Percentiles rank a stretch among this genome's conserved stretches.
phyloP scores from a whole-genome alignment of 2,329 filamentous ascomycete genomes.

The Fusarium sp. region DNA sequence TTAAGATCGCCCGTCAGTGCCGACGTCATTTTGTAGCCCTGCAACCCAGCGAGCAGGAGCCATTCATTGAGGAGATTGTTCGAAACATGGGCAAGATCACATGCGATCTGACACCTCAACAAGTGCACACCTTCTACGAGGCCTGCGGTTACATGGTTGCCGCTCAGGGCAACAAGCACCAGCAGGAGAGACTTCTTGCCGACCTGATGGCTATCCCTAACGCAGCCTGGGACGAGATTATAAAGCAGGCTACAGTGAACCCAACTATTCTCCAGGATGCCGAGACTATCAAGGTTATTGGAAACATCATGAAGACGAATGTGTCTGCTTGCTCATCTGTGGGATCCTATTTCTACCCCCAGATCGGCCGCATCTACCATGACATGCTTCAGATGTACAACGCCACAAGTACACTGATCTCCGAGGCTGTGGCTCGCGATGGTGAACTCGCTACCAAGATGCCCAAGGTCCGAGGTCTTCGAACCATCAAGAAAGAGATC shows the following conservation, averaged over 20 bases:
- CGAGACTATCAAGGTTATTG: constrained; percentile 97
- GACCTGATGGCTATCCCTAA: constrained; percentile 97
- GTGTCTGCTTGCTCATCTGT: constrained; percentile 98
- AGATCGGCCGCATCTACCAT: constrained; percentile 96
- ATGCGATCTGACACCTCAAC: constrained; percentile 92
- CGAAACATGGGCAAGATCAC: constrained; percentile 96
- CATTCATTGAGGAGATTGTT: constrained; percentile 99
- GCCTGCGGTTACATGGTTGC: constrained; percentile 99
- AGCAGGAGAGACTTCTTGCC: constrained; percentile 89
- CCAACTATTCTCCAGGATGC: constrained; percentile 88
- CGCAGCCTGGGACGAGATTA: constrained; percentile 94
- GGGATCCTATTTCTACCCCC: constrained; percentile 96
- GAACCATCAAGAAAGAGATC: constrained; percentile 99
- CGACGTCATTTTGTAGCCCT: constrained; percentile 96
- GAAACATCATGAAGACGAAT: constrained; percentile 99
- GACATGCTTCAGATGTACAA: constrained; percentile 99
- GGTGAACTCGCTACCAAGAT: constrained; percentile 96
- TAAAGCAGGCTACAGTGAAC: constrained; percentile 85
- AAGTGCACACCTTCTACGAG: constrained; percentile 99
- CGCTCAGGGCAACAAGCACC: constrained; percentile 92
- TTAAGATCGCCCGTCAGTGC: constrained; percentile 99
- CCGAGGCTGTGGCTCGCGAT: constrained; percentile 87
- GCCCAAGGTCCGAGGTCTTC: constrained; percentile 92
- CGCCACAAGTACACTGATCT: constrained; percentile 95
- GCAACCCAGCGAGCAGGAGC: constrained; percentile 92